Base-by-base conservation (phyloP, 345 rosid genomes). In the Geranium rotundifolium region DNA sequence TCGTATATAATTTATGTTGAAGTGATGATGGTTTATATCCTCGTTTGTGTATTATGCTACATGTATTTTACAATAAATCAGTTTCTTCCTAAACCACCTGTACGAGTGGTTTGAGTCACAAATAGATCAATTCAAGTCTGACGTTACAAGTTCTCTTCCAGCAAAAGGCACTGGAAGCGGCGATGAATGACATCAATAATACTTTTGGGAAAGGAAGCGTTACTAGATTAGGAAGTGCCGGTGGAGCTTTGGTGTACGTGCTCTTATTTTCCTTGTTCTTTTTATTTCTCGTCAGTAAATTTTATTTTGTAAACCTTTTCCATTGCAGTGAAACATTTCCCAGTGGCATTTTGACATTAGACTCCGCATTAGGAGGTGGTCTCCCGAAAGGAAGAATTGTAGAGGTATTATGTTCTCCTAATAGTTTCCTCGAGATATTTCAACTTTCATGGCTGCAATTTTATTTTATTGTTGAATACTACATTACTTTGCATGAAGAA, bases 201-300 rank as follows among this genome's bases (percentile, higher is more conserved):
- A 83, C 91, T n/a, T 92, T 89, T 75, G 96, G 98, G 58, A 87
- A 87, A 81, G 93, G 98, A 70, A 89, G 96, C 64, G 96, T 92
- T 58, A 92, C 95, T 12, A 80, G 96, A 81, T 73, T 92, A 80
- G 98, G 98, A 13, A 87, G 93, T 75, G 91, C 96, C 18, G 95
- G 98, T 63, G 96, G 93, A 60, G 98, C 96, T 30, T 62, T 89
- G 37, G 96, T 92, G 96, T 92, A 75, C 60, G 98, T 68, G 14
- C 57, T 77, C 7, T 41, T 41, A 9, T 13, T 41, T 6, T 29
- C 49, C 62, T 27, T 29, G 34, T 57, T 19, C 62, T 23, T 50
- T 37, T 23, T 17, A 55, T 4, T 61, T 31, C 58, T 16, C n/a
- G n/a, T n/a, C n/a, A n/a, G n/a, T n/a, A n/a, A n/a, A n/a, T n/a